Percentiles rank a stretch among this genome's conserved stretches.
These are phyloP conservation scores for slime mould (Dictyostelium discoideum) DNA, from an alignment of 78 protist genomes.

Conservation along the genomic window dicty_2.7 NC_007088.5:602001-602500, in stretches of 20 bases:
- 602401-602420: background rate
- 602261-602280: background rate
- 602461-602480: background rate
- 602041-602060: background rate
- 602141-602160: background rate
- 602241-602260: constrained; percentile 26
- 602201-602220: background rate
- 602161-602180: background rate
- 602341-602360: constrained; percentile 10
- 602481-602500: background rate
- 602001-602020: constrained; percentile 76
- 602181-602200: background rate
- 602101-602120: background rate
- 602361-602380: background rate
- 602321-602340: background rate
- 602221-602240: constrained; percentile 22
- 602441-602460: background rate
- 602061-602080: background rate
- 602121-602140: constrained; percentile 3
- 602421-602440: constrained; percentile 4
- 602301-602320: background rate
- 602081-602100: background rate
- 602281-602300: background rate
- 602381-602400: constrained; percentile 5
- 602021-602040: constrained; percentile 82